Conservation (phyloP, 2,329 filamentous ascomycete genomes). For the Thyridium curvatum region DNA sequence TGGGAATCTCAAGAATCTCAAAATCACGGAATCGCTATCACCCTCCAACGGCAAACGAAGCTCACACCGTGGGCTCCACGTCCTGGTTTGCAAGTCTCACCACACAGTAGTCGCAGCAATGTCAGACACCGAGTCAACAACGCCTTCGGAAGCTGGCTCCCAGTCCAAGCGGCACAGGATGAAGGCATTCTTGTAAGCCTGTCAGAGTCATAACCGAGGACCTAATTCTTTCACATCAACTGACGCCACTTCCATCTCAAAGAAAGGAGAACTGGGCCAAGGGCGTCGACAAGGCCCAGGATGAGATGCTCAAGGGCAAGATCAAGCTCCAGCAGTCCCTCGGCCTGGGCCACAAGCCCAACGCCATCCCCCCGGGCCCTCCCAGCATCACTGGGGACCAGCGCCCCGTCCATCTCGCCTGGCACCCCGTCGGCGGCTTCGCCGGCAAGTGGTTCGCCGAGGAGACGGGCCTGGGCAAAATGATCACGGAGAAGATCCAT, state of each 20-base stretch:
- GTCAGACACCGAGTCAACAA: constrained; percentile 36
- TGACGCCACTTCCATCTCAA: neutral
- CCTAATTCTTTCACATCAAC: neutral
- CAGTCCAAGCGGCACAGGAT: constrained; percentile 10
- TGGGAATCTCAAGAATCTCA: no score
- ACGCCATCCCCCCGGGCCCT: constrained; percentile 32
- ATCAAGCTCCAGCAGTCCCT: constrained; percentile 33
- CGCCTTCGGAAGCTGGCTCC: constrained; percentile 15
- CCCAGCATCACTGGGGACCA: constrained; percentile 26
- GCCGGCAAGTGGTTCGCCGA: constrained; percentile 55
- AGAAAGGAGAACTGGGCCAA: constrained; percentile 2
- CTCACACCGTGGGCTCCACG: no score
- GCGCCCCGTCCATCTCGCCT: constrained; percentile 45
- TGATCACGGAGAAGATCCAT: constrained; percentile 49
- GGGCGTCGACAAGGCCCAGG: constrained; percentile 12
- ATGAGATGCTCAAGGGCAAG: constrained; percentile 30
- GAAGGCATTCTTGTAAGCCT: constrained; percentile 9
- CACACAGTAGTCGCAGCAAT: no score
- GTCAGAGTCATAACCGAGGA: neutral
- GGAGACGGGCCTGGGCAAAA: constrained; percentile 45
- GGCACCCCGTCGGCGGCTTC: constrained; percentile 51
- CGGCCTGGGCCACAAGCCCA: constrained; percentile 36
- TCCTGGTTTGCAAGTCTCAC: no score
- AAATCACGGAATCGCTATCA: no score
- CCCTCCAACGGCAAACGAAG: no score